Evolutionary conservation across 495 filamentous ascomycete species (phyloP), one percentile per base, ranked within the genome.

Genomic region (Emericellopsis terricola): DNA sequence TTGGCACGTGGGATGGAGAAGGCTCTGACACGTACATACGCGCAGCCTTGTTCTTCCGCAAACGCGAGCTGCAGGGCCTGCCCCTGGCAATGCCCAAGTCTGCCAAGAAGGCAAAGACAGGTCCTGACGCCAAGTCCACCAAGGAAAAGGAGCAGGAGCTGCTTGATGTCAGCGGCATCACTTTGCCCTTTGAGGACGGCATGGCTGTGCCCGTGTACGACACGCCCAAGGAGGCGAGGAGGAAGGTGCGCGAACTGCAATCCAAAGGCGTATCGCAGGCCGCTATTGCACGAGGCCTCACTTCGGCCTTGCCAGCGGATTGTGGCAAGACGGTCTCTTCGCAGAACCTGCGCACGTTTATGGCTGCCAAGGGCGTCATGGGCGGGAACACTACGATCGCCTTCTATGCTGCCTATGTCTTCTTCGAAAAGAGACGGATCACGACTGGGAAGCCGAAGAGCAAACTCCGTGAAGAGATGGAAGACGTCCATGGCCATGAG

Each of bases 341-440:
- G 36, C 23, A 36, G 33, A 39, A 37, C 14, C 33, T 33, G 15
- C 3, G 15, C 29, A 16, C 10, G 14, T 15, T 31, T 6, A 44
- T 41, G 28, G 43, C 45, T 29, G 40, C 56, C 15, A 62, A 62
- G 32, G 59, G 64, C 1, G 37, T 56, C 1, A 41, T 42, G 33
- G 50, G 41, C 4, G 61, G 68, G 3, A 57, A 57, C 19, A 59
- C 47, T 15, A 57, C 41, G 28, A 36, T 36, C 0, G 52, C 62
- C 4, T 73, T 57, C 41, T 71, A 71, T 35, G 60, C 56, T 10
- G 55, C 54, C 2, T 74, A 73, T 44, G 56, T 62, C 15, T 69
- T 53, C 30, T 74, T 75, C 35, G 71, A 76, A 52, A 78, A 76
- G 57, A 31, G 70, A 37, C 49, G 69, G 21, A 49, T 74, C 21